Base-by-base conservation (phyloP, 331 rosid genomes). In the Quercus lobata region DNA sequence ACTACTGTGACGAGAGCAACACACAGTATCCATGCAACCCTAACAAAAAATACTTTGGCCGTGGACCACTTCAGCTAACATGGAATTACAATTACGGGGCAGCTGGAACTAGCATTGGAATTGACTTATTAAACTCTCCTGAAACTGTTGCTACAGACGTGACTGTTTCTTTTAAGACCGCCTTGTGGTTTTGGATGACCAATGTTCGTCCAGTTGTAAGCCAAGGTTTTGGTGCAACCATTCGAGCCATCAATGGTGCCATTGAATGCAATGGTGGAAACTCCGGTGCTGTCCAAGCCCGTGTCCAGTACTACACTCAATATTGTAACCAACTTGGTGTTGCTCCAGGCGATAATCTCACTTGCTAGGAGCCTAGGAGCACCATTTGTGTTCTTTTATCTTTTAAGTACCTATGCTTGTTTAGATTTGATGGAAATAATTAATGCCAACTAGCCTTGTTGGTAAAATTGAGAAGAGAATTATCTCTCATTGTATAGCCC, bases 41-140 rank as follows among this genome's bases (percentile, higher is more conserved):
- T 5, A 78, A 56, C 83, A 90, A 93, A 62, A 89, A 88, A 0
- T 93, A 93, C 80, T 90, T 71, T 18, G 97, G 97, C 1, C 87
- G 97, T 0, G 98, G 98, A 29, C 98, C 98, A 0, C 82, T 93
- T 74, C 97, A 93, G 69, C 82, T 93, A n/a, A 88, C 97, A 0
- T 93, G 97, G 97, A 93, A 93, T 93, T 90, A 69, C 87, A 93
- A 93, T 79, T 93, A 93, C 6, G 93, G 94, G 2, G 89, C 92
- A 0, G 93, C 97, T 0, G 92, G 98, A 29, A 24, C 84, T 11
- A 71, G 49, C 80, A 88, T 72, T 1, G 81, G 80, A 1, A 91
- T 93, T 5, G 93, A 93, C 35, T 94, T 94, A 6, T 58, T 93
- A 29, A 88, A 89, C 56, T 61, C 87, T 2, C 97, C 97, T 0